phyloP scores from a whole-genome alignment of 352 stramenopile genomes.

The Phytopythium montanum region DNA sequence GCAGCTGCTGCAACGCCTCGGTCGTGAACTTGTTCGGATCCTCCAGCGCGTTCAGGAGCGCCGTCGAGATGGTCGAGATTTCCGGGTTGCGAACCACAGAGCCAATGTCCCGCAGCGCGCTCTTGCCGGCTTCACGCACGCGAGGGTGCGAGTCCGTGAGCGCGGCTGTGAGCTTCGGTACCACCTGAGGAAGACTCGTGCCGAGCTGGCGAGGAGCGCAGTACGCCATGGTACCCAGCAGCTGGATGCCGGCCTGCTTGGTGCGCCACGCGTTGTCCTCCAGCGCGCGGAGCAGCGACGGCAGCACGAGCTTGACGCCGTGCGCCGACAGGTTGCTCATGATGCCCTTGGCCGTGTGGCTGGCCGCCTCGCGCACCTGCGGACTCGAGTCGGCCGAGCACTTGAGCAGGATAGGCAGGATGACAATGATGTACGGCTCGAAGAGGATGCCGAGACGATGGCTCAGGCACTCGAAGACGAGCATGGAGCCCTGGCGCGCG shows the following conservation, averaged over 20 bases:
- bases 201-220: slow-evolving; percentile 99
- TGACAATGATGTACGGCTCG: slow-evolving; percentile 97
- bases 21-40: slow-evolving; percentile 92
- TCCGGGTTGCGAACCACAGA: slow-evolving; percentile 99
- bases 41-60: slow-evolving; percentile 95
- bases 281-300: slow-evolving; percentile 95
- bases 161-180: slow-evolving; percentile 97
- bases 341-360: slow-evolving; percentile 94
- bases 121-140: slow-evolving; percentile 95
- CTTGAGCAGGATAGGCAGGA: slow-evolving; percentile 98
- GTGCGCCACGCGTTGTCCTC: slow-evolving; percentile 95
- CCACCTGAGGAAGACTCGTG: slow-evolving; percentile 97
- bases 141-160: slow-evolving; percentile 99
- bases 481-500: slow-evolving; percentile 92
- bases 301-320: slow-evolving; percentile 99
- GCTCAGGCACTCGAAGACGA: slow-evolving; percentile 98
- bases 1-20: slow-evolving; percentile 95
- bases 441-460: slow-evolving; percentile 96
- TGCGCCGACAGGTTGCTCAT: slow-evolving; percentile 99
- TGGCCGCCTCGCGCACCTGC: slow-evolving; percentile 95
- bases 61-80: slow-evolving; percentile 93
- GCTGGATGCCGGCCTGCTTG: slow-evolving; percentile 98
- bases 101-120: slow-evolving; percentile 95
- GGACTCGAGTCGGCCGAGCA: slow-evolving; percentile 96
- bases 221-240: slow-evolving; percentile 96